Evolutionary conservation across 2,329 filamentous ascomycete genomes (phyloP), one percentile per base, ranked within the genome.

Genomic region (Trichoderma oligosporum): DNA sequence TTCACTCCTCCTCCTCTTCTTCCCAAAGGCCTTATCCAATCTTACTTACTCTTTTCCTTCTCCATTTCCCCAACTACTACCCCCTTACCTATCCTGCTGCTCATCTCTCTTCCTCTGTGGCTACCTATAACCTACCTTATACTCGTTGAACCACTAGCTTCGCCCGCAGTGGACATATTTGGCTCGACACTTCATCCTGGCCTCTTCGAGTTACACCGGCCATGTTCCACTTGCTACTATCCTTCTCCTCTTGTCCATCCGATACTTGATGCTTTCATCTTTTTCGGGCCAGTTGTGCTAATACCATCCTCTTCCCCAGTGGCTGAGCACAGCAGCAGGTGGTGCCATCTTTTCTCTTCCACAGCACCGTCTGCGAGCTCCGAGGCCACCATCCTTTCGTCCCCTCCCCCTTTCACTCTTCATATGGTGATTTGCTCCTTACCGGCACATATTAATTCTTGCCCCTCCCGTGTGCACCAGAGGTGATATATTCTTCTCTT

Each of bases 161-260:
- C 52, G 20, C 35, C 36, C 18, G 22, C 44, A 16, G 36, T 31
- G 33, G 44, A 42, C 22, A 20, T 38, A 38, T 53, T 53, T 42
- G 36, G 47, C 57, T 57, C 54, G 55, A 54, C 39, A 31, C 56
- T 38, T 45, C 49, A 53, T 45, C 57, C 58, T 58, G 61, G 60
- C 5, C 20, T 36, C 56, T 31, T 60, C 56, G 57, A 60, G 64
- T 65, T 64, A 65, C 64, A 65, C 64, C 38, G 54, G 45, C 57
- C 52, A 59, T 63, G 63, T 66, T 65, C 65, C 63, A 65, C 63
- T 59, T 62, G 51, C 58, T 63, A 31, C 54, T 60, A 54, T 51
- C 55, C 35, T 60, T 54, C 61, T 60, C 57, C 55, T 61, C 56
- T 38, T 62, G 53, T 52, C 49, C 56, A 56, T 48, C 38, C 48